Evolutionary conservation across 1,284 basidiomycete species (phyloP).

Genomic region (Ganoderma sp.): DNA sequence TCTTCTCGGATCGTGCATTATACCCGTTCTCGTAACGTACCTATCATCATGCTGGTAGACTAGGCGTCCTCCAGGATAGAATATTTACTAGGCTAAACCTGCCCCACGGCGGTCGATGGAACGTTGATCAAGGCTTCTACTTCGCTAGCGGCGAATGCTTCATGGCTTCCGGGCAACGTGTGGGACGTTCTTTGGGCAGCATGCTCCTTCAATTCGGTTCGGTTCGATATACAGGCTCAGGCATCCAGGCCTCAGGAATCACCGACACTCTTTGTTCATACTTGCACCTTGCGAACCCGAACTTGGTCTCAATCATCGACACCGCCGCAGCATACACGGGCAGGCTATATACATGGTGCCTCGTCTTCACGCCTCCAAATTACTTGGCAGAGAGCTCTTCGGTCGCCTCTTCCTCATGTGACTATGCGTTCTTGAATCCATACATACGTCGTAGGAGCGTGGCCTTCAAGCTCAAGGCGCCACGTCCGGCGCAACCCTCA

Average conservation of each 20-base stretch:
- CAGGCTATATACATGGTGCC: neutral
- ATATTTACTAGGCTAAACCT: neutral
- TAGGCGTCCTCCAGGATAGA: neutral
- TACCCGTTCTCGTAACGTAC: neutral
- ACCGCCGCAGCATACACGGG: neutral
- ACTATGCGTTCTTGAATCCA: neutral
- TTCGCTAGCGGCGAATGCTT: neutral
- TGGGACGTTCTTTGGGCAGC: neutral
- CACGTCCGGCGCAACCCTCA: neutral
- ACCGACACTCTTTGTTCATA: neutral
- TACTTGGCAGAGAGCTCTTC: no score
- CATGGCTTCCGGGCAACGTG: neutral
- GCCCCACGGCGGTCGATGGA: neutral
- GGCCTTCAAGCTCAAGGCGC: neutral
- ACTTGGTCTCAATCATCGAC: neutral
- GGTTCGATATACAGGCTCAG: neutral
- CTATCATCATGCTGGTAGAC: neutral
- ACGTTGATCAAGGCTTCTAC: neutral
- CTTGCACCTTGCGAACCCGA: neutral
- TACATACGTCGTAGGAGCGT: neutral
- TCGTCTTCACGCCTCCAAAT: no score
- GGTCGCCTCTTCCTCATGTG: neutral
- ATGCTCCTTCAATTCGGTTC: neutral
- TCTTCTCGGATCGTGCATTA: neutral
- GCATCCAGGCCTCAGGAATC: neutral